Evolutionary conservation across 352 stramenopile species (phyloP), one percentile per base, ranked within the genome.

Genomic region (Blastocystis sp.): DNA sequence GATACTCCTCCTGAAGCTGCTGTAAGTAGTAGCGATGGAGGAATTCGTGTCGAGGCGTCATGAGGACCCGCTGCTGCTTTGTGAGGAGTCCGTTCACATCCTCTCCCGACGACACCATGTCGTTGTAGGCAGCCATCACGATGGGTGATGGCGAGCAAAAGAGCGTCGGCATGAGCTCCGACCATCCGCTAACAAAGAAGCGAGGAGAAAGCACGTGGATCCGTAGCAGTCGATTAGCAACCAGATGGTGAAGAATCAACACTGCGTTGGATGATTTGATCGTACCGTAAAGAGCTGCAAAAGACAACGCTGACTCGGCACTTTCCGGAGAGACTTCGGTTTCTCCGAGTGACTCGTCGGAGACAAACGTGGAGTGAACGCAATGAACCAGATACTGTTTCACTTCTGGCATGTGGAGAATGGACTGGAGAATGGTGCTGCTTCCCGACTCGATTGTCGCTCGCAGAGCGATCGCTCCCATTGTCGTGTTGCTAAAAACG

Each of bases 401-500:
- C 18, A 78, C 48, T 29, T 14, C 21, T 18, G 67, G 48, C 9
- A 48, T 32, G 32, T 59, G 67, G 4, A 78, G 42, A 42, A 78
- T 38, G 0, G 7, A 44, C 49, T 78, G 67, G 44, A 78, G 48
- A 63, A 78, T 78, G 11, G 18, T 32, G 36, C 67, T 78, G 21
- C 53, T 24, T 21, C 67, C 67, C 18, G n/a, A 29, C 8, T 54
- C n/a, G 21, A 78, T 42, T n/a, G 67, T 32, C 24, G 56, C 67
- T 27, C 34, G 24, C 24, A 78, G n/a, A 34, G 67, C 44, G 0
- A 78, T 16, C 21, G 67, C 67, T 4, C 67, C 67, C 7, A 78
- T 57, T 54, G 67, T 78, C n/a, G 67, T 78, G 49, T 78, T 78
- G 67, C 21, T 46, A 56, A 78, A 78, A n/a, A 78, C 3, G 36